phyloP scores from a whole-genome alignment of 1,284 basidiomycete genomes.

The Trichosporon inkin region DNA sequence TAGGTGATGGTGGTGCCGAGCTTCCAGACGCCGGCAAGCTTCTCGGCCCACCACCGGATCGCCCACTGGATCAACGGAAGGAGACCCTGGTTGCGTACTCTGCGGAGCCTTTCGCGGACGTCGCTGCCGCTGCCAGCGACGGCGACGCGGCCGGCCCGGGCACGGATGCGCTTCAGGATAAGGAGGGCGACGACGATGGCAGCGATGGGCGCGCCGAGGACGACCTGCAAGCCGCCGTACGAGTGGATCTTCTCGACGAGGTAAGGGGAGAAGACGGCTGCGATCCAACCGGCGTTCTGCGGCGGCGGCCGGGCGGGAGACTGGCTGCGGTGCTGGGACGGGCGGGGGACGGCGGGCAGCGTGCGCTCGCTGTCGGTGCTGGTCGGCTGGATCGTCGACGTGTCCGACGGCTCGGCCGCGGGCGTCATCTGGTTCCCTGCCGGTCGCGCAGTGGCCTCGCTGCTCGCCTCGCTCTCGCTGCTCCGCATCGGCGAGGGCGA shows the following conservation, averaged over 20 bases:
- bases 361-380: constrained; percentile 12
- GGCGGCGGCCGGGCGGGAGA: neutral
- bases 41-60: constrained; percentile 41
- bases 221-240: neutral
- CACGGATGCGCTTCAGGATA: constrained; percentile 12
- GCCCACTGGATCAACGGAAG: constrained; percentile 31
- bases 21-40: constrained; percentile 43
- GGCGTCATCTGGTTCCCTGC: neutral
- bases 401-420: neutral
- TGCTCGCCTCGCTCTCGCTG: neutral
- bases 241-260: constrained; percentile 1
- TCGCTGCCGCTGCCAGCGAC: neutral
- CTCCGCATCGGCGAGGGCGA: constrained; percentile 21
- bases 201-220: neutral
- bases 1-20: constrained; percentile 48
- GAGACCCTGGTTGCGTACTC: constrained; percentile 16
- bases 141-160: constrained; percentile 1
- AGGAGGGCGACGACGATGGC: constrained; percentile 15
- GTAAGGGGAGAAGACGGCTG: neutral
- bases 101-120: constrained; percentile 20
- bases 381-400: constrained; percentile 14
- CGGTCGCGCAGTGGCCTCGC: constrained; percentile 21
- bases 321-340: neutral
- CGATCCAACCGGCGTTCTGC: neutral
- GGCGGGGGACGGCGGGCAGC: neutral